Base-by-base conservation (phyloP, 2,329 filamentous ascomycete genomes). In the Fusarium zealandicum region DNA sequence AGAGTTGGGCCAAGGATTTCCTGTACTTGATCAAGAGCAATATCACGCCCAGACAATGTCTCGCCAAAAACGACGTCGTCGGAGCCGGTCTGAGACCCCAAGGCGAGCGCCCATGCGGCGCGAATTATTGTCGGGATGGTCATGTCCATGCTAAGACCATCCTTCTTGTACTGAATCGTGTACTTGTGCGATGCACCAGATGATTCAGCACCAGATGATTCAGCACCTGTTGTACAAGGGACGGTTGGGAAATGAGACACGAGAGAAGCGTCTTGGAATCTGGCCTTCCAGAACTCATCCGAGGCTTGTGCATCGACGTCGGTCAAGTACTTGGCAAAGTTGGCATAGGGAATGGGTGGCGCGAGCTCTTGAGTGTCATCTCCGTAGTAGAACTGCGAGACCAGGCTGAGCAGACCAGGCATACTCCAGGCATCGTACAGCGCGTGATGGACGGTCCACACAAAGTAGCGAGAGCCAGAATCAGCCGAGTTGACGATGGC, bases 391-490 rank as follows among this genome's bases (percentile, higher is more conserved):
- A 43, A 42, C 4, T 57, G 33, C 0, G 40, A 51, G 0, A 61
- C 54, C 5, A 63, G 11, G 6, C 51, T 54, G 1, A 65, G 39
- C 1, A 65, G 13, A 11, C 48, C 39, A 0, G 62, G 48, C 62
- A 65, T 65, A 17, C 63, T 64, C 63, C 63, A 66, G 3, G 63
- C 63, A 31, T 66, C 63, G 6, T 66, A 66, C 1, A 66, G 31
- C 3, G 63, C 58, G 35, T 66, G 63, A 22, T 66, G 63, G 1
- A 62, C 18, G 0, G 52, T 39, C 64, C 64, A 66, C 0, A 63
- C 41, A 14, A 65, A 65, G 28, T 61, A 59, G 2, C 17, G 31
- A 8, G 41, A 7, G 0, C 14, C 43, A 16, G 40, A 13, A 9
- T 32, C 17, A 7, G 14, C 5, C 1, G 45, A 17, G 6, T 38